Evolutionary conservation across 768 basidiomycete species (phyloP).

Genomic region (Suillus luteus): DNA sequence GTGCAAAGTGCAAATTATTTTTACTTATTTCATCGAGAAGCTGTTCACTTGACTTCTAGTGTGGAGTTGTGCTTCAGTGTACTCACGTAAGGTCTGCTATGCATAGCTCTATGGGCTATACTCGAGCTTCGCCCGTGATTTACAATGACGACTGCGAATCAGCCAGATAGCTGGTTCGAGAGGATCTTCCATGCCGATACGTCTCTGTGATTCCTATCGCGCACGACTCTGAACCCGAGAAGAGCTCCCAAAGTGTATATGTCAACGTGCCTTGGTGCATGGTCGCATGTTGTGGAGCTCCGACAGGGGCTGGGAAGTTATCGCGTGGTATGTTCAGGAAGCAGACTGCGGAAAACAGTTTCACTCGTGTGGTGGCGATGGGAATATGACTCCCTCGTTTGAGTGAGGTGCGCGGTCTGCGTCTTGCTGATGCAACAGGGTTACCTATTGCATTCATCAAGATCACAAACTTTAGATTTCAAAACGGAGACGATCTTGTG

Average conservation of each 20-base stretch:
- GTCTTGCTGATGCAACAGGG: background rate
- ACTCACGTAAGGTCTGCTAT: background rate
- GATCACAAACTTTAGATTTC: conserved; percentile 1
- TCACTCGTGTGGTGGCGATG: background rate
- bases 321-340: background rate
- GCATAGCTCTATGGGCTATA: background rate
- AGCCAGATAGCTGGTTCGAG: background rate
- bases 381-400: conserved; percentile 4
- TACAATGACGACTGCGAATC: background rate
- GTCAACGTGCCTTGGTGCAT: conserved; percentile 1
- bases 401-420: background rate
- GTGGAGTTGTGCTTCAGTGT: background rate
- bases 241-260: background rate
- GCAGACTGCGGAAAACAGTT: background rate
- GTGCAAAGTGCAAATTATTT: background rate
- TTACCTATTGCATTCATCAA: background rate
- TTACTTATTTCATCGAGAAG: background rate
- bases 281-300: conserved; percentile 6
- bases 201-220: background rate
- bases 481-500: background rate
- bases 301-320: conserved; percentile 7
- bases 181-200: background rate
- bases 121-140: background rate
- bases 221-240: background rate
- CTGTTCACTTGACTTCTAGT: background rate